Evolutionary conservation across 179 eudicot species (phyloP), one percentile per base, ranked within the genome.

Genomic region (Corrigiola litoralis): DNA sequence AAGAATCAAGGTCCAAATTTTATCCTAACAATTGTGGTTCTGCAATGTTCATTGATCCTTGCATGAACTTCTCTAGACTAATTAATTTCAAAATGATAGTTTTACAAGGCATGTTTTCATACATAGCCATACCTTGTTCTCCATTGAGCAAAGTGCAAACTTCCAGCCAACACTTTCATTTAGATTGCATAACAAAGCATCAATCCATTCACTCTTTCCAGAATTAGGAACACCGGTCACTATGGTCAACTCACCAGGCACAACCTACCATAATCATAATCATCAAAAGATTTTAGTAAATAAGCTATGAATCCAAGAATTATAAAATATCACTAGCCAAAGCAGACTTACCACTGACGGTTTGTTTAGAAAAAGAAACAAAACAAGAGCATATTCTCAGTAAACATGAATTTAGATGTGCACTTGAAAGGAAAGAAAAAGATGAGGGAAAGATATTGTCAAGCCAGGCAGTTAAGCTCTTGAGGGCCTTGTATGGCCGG

Each of bases 181-280:
- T 36, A 94, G 86, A 79, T 94, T 94, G 86, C 95, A 86, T 63
- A 90, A 27, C 34, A 94, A 85, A 67, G 99, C 94, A 79, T 94
- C 99, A 79, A 90, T 90, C 99, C 99, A 94, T 76, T 94, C 99
- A 65, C 99, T 94, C 83, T 94, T 94, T 63, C 99, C 99, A 37
- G 99, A 90, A 82, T 94, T 94, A 11, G 99, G 99, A 63, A 94
- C 90, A 75, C 99, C 99, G 0, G 97, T 87, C 47, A 94, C 94
- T 66, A 94, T 65, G 31, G 99, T 94, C 80, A 94, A 72, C 77
- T 94, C 99, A 70, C 99, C 99, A 24, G 99, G 99, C 50, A 94
- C 97, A 62, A 94, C 89, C 99, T 94, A 79, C 62, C 66, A 71
- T 18, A 52, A 58, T 24, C 14, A 50, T 36, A 52, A 53, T 18